Percentiles rank a stretch among this genome's conserved stretches.
Evolutionary conservation across 176 grass and related monocot genomes (phyloP).

Genomic region (barley (Hordeum vulgare)): DNA sequence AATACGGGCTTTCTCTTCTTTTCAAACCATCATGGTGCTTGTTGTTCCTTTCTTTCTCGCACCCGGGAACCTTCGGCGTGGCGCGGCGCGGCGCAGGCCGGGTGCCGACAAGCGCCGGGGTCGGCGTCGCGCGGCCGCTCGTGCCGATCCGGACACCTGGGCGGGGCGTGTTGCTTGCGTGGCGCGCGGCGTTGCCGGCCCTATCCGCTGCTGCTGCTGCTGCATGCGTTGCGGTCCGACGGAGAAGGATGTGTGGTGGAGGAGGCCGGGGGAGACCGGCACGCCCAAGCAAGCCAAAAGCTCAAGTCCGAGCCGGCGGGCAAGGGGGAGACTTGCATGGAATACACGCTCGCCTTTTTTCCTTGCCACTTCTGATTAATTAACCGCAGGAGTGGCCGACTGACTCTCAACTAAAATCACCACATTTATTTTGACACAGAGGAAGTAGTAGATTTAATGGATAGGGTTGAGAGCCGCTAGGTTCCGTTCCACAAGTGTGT

Average conservation of each 20-base stretch:
- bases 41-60: not conserved
- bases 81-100: not conserved
- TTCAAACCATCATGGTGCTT: no score
- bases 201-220: no score
- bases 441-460: no score
- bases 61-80: not conserved
- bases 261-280: not conserved
- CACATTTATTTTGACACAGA: no score
- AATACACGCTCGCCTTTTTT: not conserved
- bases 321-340: conserved; percentile 2
- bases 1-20: not conserved
- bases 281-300: not conserved
- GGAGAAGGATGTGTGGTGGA: not conserved
- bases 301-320: not conserved
- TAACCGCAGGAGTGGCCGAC: not conserved
- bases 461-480: not conserved
- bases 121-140: not conserved
- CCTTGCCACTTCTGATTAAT: not conserved
- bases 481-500: not conserved
- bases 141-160: not conserved
- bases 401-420: no score
- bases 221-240: not conserved
- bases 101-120: not conserved
- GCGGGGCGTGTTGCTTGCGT: not conserved
- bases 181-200: not conserved